These are phyloP conservation scores for Gremmenia infestans DNA, from an alignment of 2,329 filamentous ascomycete species.

Conservation along the genomic window DNA sequence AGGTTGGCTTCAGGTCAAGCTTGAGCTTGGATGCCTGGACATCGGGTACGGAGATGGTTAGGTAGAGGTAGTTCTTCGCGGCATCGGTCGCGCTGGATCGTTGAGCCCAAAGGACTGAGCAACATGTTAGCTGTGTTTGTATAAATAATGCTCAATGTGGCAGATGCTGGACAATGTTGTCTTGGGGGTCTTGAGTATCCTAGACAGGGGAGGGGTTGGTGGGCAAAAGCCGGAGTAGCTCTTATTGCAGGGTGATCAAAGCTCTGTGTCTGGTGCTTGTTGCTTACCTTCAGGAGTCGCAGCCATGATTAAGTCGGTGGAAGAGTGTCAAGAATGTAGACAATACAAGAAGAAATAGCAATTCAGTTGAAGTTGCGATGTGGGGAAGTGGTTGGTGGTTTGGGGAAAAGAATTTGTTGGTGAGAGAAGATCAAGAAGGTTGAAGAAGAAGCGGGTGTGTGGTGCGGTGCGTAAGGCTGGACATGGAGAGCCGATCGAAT, in stretches of 20 bases:
- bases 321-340: too few relatives aligned
- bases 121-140: slow-evolving; percentile 13
- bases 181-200: slow-evolving; percentile 5
- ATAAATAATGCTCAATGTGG: neutral
- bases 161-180: neutral
- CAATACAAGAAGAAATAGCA: neutral
- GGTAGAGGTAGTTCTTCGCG: slow-evolving; percentile 89
- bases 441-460: neutral
- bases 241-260: slow-evolving; percentile 9
- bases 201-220: slow-evolving; percentile 6
- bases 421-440: neutral
- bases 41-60: slow-evolving; percentile 86
- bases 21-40: slow-evolving; percentile 70
- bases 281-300: slow-evolving; percentile 30
- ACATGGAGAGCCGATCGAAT: neutral
- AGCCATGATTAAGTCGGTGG: slow-evolving; percentile 18
- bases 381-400: too few relatives aligned
- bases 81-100: slow-evolving; percentile 77
- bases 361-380: too few relatives aligned
- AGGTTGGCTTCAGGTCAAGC: slow-evolving; percentile 74
- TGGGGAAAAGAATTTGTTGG: too few relatives aligned
- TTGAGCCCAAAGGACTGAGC: slow-evolving; percentile 91
- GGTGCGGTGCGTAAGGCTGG: neutral
- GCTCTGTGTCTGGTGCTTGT: slow-evolving; percentile 7
- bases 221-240: slow-evolving; percentile 2